These are phyloP conservation scores for Scenedesmus sp. DNA, from an alignment of 163 green algal genomes.

Conservation along the genomic window DNA sequence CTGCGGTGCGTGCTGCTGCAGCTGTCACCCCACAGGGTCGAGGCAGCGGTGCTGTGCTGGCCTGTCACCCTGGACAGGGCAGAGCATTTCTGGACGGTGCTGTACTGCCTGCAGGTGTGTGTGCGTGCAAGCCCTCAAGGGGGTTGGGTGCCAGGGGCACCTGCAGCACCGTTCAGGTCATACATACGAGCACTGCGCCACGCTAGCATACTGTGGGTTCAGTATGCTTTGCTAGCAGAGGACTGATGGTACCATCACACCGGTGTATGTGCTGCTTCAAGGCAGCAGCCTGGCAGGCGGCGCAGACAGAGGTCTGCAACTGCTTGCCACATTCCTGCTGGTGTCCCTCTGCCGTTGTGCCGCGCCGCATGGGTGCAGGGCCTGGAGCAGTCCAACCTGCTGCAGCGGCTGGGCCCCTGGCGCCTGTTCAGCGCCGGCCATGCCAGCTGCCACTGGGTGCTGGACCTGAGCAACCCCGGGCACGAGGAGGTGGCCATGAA, in stretches of 20 bases:
- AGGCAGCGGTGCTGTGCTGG: slow-evolving; percentile 72
- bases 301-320: no score
- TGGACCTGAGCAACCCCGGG: slow-evolving; percentile 71
- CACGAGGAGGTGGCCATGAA: slow-evolving; percentile 70
- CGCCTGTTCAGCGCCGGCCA: slow-evolving; percentile 66
- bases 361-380: neutral
- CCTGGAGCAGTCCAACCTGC: slow-evolving; percentile 61
- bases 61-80: slow-evolving; percentile 66
- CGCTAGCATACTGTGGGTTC: no score
- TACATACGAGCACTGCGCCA: neutral
- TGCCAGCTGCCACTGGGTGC: slow-evolving; percentile 69
- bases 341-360: no score
- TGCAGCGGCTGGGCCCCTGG: slow-evolving; percentile 70
- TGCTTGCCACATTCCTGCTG: no score
- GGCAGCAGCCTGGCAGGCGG: no score
- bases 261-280: no score
- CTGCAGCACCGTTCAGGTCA: neutral
- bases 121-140: neutral
- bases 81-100: slow-evolving; percentile 70
- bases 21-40: slow-evolving; percentile 68
- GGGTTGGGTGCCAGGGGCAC: neutral
- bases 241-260: no score
- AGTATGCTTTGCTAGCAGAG: no score
- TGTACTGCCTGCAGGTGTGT: slow-evolving; percentile 60
- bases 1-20: slow-evolving; percentile 51